These are phyloP conservation scores for Sordariomycetes sp. DNA, from an alignment of 2,329 filamentous ascomycete species.

Conservation along the genomic window DNA sequence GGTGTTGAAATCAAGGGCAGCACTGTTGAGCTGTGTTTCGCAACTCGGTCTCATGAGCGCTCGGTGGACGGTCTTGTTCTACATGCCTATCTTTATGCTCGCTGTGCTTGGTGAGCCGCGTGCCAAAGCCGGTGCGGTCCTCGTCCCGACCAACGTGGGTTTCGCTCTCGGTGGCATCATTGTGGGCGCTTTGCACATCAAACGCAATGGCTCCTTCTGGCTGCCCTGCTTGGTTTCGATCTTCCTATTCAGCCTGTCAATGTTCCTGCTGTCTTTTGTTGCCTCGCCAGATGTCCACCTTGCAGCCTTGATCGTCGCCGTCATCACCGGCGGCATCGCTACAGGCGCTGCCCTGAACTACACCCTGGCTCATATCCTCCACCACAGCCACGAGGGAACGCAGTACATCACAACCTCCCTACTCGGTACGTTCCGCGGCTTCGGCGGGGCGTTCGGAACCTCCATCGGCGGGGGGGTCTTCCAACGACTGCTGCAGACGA, in stretches of 20 bases:
- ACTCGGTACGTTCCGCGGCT: constrained; percentile 70
- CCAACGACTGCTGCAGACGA: constrained; percentile 45
- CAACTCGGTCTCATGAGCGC: constrained; percentile 74
- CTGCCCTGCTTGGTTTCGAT: constrained; percentile 51
- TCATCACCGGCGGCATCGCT: constrained; percentile 63
- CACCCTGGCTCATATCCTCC: constrained; percentile 69
- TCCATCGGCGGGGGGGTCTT: constrained; percentile 74
- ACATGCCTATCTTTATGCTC: constrained; percentile 70
- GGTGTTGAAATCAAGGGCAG: constrained; percentile 60
- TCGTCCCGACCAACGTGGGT: constrained; percentile 74
- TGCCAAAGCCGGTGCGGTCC: constrained; percentile 62
- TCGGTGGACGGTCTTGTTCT: constrained; percentile 75
- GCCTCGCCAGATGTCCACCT: constrained; percentile 43
- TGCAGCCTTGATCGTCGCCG: constrained; percentile 44
- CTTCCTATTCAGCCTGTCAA: constrained; percentile 49
- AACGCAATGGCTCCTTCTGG: constrained; percentile 65
- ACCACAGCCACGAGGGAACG: constrained; percentile 55
- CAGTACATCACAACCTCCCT: constrained; percentile 72
- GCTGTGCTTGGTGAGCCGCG: constrained; percentile 63
- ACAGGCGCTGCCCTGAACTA: constrained; percentile 73
- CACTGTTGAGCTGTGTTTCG: constrained; percentile 63
- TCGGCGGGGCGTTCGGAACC: constrained; percentile 72
- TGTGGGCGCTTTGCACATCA: constrained; percentile 69
- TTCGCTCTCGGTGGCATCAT: constrained; percentile 67
- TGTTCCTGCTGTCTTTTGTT: constrained; percentile 45